phyloP scores from a whole-genome alignment of 2,329 filamentous ascomycete genomes.

The Phyllosticta ampelicida region DNA sequence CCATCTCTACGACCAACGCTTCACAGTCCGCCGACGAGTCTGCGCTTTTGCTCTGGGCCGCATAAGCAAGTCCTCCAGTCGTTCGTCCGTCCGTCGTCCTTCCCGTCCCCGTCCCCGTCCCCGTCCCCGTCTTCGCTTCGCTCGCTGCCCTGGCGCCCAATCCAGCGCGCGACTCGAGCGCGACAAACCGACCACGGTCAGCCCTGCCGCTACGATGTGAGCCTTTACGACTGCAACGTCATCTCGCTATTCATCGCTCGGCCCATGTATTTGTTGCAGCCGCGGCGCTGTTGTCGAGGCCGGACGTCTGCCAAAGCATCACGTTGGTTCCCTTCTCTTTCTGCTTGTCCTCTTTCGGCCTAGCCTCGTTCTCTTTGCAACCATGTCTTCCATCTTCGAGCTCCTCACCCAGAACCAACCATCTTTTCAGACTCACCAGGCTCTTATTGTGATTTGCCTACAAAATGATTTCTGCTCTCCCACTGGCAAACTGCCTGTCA shows the following conservation, averaged over 20 bases:
- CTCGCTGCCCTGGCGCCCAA: background rate
- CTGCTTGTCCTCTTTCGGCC: background rate
- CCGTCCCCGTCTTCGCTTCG: background rate
- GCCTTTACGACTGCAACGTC: background rate
- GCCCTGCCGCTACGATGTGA: background rate
- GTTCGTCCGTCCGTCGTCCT: background rate
- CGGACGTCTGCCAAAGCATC: background rate
- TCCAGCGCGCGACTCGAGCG: background rate
- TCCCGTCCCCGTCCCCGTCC: background rate
- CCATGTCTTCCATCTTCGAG: slow-evolving; percentile 33
- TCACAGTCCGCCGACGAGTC: background rate
- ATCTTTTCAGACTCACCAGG: slow-evolving; percentile 50
- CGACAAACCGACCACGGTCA: background rate
- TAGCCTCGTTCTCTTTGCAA: background rate
- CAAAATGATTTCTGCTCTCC: slow-evolving; percentile 79
- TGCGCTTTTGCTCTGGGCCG: background rate
- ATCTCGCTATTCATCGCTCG: background rate
- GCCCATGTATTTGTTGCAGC: background rate
- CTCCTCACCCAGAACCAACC: slow-evolving; percentile 37
- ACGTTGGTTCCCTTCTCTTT: slow-evolving; percentile 1
- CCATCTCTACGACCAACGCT: background rate
- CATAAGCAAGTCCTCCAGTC: background rate
- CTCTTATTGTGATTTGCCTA: slow-evolving; percentile 72
- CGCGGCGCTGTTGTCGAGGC: background rate
- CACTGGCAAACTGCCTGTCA: slow-evolving; percentile 56